Evolutionary conservation across 345 rosid species (phyloP).

Genomic region (Physaria fendleri): DNA sequence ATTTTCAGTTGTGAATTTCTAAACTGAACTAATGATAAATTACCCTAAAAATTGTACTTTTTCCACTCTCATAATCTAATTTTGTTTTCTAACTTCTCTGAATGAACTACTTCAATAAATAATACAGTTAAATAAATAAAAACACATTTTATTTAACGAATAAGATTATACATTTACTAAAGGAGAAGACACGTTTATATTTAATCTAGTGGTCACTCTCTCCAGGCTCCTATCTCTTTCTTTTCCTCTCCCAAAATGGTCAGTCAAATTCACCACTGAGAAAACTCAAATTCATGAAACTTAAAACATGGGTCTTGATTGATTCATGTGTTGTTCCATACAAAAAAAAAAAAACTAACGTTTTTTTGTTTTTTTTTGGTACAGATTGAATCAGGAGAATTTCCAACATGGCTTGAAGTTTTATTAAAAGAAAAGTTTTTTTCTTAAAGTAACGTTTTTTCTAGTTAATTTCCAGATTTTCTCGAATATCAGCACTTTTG

Average conservation of each 20-base stretch:
- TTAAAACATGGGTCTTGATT: slow-evolving; percentile 12
- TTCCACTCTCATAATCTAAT: neutral
- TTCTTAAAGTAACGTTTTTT: too few species aligned
- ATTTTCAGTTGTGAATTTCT: too few species aligned
- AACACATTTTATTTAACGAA: neutral
- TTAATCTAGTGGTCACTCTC: slow-evolving; percentile 33
- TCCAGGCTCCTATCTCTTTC: slow-evolving; percentile 61
- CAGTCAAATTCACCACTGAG: slow-evolving; percentile 24
- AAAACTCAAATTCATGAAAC: slow-evolving; percentile 20
- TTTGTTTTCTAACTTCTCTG: neutral
- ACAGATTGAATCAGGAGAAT: slow-evolving; percentile 17
- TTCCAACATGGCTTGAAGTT: slow-evolving; percentile 41
- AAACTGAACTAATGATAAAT: too few species aligned
- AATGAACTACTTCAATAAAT: neutral
- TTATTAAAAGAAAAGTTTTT: slow-evolving; percentile 72
- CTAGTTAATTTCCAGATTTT: too few species aligned
- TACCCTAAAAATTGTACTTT: neutral
- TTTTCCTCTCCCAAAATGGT: slow-evolving; percentile 31
- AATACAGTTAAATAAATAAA: neutral
- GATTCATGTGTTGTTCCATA: neutral
- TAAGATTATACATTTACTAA: neutral
- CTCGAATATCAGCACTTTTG: too few species aligned
- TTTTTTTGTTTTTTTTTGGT: neutral
- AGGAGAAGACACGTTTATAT: neutral
- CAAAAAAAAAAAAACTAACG: too few species aligned